Percentiles rank a stretch among this genome's conserved stretches.
Evolutionary conservation across 2,329 filamentous ascomycete species (phyloP).

Genomic region (Alternaria novae-zelandiae): DNA sequence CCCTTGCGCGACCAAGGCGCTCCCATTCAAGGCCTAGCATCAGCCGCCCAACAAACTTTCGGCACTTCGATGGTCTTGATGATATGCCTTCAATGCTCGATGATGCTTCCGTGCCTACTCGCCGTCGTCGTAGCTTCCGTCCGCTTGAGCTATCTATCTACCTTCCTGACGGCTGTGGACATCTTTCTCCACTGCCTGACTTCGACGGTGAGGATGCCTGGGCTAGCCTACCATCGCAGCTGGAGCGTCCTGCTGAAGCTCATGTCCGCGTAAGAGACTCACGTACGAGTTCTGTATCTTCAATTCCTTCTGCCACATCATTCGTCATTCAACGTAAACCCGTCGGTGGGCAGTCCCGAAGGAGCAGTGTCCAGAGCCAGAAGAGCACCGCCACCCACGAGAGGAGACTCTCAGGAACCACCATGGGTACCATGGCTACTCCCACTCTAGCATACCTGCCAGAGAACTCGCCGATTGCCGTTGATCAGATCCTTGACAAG

Average conservation of each 20-base stretch:
- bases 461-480: conserved; percentile 30
- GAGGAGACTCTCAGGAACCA: conserved; percentile 29
- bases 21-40: conserved; percentile 47
- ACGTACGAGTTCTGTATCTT: conserved; percentile 35
- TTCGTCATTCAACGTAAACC: conserved; percentile 44
- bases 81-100: conserved; percentile 43
- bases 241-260: conserved; percentile 43
- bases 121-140: conserved; percentile 44
- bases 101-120: conserved; percentile 38
- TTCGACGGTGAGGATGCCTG: conserved; percentile 41
- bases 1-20: conserved; percentile 38
- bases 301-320: conserved; percentile 29
- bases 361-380: conserved; percentile 40
- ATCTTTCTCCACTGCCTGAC: conserved; percentile 49
- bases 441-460: conserved; percentile 33
- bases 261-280: conserved; percentile 41
- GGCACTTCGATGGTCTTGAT: conserved; percentile 41
- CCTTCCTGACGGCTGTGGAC: conserved; percentile 35
- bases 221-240: conserved; percentile 28
- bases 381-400: conserved; percentile 26
- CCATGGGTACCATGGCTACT: conserved; percentile 28
- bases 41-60: conserved; percentile 45
- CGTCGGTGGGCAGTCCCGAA: conserved; percentile 35
- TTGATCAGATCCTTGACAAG: conserved; percentile 26
- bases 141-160: conserved; percentile 51